Percentiles rank a stretch among this genome's conserved stretches.
Evolutionary conservation across 2,329 filamentous ascomycete genomes (phyloP).

Genomic region (Fusarium dimerum): DNA sequence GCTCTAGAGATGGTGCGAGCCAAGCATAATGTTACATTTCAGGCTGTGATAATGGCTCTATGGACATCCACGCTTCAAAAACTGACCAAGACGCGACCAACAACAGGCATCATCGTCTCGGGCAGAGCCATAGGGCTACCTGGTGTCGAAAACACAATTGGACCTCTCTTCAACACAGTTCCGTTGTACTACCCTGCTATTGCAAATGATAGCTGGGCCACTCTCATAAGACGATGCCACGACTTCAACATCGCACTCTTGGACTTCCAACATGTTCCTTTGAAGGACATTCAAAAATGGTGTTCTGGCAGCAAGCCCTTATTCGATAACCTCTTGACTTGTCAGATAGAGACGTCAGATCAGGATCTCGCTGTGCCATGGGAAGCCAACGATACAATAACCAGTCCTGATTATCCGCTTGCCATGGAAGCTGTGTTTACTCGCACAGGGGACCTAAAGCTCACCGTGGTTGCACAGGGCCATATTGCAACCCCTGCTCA

Average conservation of each 20-base stretch:
- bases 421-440: slow-evolving; percentile 71
- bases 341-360: slow-evolving; percentile 56
- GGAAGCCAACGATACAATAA: slow-evolving; percentile 49
- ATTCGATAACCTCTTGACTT: slow-evolving; percentile 83
- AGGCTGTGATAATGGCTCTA: slow-evolving; percentile 73
- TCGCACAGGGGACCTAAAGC: slow-evolving; percentile 45
- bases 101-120: slow-evolving; percentile 75
- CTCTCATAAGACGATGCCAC: slow-evolving; percentile 66
- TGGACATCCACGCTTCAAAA: slow-evolving; percentile 67
- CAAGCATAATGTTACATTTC: slow-evolving; percentile 70
- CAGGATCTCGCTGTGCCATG: slow-evolving; percentile 46
- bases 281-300: slow-evolving; percentile 82
- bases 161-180: slow-evolving; percentile 88
- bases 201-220: slow-evolving; percentile 54
- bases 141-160: slow-evolving; percentile 66
- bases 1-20: slow-evolving; percentile 55
- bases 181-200: slow-evolving; percentile 62
- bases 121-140: slow-evolving; percentile 73
- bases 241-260: slow-evolving; percentile 67
- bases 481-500: slow-evolving; percentile 33
- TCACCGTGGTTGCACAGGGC: slow-evolving; percentile 62
- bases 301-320: slow-evolving; percentile 59
- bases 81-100: slow-evolving; percentile 47
- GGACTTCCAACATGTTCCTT: slow-evolving; percentile 70
- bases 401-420: slow-evolving; percentile 69